These are phyloP conservation scores for Mrakia blollopis DNA, from an alignment of 768 basidiomycete species.

Conservation along the genomic window DNA sequence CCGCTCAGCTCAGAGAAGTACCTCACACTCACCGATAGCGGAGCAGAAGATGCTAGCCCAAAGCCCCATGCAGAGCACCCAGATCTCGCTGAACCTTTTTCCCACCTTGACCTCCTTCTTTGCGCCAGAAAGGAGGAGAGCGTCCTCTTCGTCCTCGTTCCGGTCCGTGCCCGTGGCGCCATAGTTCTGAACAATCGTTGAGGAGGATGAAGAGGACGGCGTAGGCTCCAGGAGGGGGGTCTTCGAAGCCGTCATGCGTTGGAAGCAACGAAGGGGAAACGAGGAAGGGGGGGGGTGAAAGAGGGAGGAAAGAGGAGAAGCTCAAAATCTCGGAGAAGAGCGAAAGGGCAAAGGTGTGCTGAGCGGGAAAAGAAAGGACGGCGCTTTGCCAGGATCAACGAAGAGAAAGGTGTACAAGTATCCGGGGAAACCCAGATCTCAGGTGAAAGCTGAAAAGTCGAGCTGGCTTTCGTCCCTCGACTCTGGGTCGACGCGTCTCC, in stretches of 20 bases:
- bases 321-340: not conserved
- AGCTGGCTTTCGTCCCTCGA: too few species aligned
- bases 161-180: not conserved
- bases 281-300: not conserved
- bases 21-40: not conserved
- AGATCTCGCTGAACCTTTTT: conserved; percentile 38
- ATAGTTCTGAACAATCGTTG: not conserved
- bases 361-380: not conserved
- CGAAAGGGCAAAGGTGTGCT: not conserved
- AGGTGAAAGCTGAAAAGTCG: too few species aligned
- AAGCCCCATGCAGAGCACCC: conserved; percentile 37
- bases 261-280: too few species aligned
- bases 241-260: not conserved
- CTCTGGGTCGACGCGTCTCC: too few species aligned
- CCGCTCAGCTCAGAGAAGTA: not conserved
- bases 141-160: not conserved
- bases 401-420: too few species aligned
- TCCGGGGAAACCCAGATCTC: too few species aligned
- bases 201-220: not conserved
- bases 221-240: not conserved
- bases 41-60: conserved; percentile 34
- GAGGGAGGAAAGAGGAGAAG: not conserved
- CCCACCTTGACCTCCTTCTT: conserved; percentile 10
- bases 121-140: not conserved
- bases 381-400: too few species aligned